Base-by-base conservation (phyloP, 2,329 filamentous ascomycete genomes). In the Escovopsis sp. region DNA sequence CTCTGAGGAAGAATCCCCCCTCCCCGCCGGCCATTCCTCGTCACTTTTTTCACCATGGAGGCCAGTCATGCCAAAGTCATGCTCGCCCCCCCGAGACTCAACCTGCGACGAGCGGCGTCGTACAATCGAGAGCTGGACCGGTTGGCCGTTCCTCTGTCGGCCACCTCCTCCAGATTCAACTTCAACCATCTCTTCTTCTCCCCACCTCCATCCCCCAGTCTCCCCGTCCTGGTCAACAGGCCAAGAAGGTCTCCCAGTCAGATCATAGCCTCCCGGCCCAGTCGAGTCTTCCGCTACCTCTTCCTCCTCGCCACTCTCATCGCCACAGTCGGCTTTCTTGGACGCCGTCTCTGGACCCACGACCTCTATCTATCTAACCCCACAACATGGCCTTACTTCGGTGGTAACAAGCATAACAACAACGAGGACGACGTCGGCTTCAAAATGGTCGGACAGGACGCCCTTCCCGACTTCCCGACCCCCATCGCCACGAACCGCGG, bases 381-480 rank as follows among this genome's bases (percentile, higher is more conserved):
- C 10, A 6, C 28, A 30, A 30, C 6, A 12, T 53, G 55, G 53
- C 54, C 55, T 4, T 76, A 75, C 54, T 63, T 75, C 60, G 28
- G 28, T 6, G 28, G 6, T 30, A 30, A 6, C 28, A 30, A 30
- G 6, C 6, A 30, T 10, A 10, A 30, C 28, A 30, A 10, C 28
- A 6, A 6, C 28, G 33, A 35, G 12, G 40, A 57, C 50, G 34
- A 54, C 15, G 65, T 72, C 38, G 64, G 75, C 40, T 80, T 77
- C 56, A 79, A 85, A 52, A 77, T 85, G 69, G 72, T 83, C 7
- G 74, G 70, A 33, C 76, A 76, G 46, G 72, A 77, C 47, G 66
- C 67, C 36, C 59, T 86, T n/a, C 83, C 84, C 0, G 70, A 80
- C 26, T 77, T 83, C 47, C 80, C 85, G 0, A 82, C 80, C 0